Conservation (phyloP, 768 basidiomycete species). For the Suillus paluster region DNA sequence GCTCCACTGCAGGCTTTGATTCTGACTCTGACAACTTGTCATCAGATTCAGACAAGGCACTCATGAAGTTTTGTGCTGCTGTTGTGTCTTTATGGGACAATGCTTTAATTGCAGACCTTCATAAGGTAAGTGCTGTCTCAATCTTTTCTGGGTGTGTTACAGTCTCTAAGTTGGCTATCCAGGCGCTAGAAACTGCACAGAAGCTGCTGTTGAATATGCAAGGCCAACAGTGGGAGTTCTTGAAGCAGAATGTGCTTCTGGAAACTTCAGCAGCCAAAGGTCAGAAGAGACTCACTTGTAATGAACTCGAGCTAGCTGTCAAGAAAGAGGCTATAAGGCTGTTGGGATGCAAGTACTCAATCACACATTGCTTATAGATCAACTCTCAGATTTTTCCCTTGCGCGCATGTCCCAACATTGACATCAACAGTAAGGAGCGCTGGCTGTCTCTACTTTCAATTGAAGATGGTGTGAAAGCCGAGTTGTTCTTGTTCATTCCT, state of each 20-base stretch:
- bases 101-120: not conserved
- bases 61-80: not conserved
- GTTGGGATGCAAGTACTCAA: not conserved
- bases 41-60: not conserved
- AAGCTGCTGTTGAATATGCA: not conserved
- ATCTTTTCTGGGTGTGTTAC: too few relatives aligned
- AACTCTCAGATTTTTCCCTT: not conserved
- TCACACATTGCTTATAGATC: not conserved
- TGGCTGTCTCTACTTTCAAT: not conserved
- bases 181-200: conserved; percentile 3
- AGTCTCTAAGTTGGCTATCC: not conserved
- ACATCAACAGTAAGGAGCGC: not conserved
- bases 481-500: conserved; percentile 2
- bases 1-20: too few relatives aligned
- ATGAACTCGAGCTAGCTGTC: too few relatives aligned
- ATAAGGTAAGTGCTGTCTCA: too few relatives aligned
- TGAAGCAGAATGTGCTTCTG: too few relatives aligned
- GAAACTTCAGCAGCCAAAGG: too few relatives aligned
- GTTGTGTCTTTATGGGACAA: not conserved
- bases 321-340: not conserved
- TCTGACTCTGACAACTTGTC: too few relatives aligned
- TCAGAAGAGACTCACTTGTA: too few relatives aligned
- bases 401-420: too few relatives aligned
- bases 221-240: too few relatives aligned
- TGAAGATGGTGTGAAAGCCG: conserved; percentile 1